Evolutionary conservation across 2,329 filamentous ascomycete species (phyloP), one percentile per base, ranked within the genome.

Genomic region (Pseudonectria buxi): DNA sequence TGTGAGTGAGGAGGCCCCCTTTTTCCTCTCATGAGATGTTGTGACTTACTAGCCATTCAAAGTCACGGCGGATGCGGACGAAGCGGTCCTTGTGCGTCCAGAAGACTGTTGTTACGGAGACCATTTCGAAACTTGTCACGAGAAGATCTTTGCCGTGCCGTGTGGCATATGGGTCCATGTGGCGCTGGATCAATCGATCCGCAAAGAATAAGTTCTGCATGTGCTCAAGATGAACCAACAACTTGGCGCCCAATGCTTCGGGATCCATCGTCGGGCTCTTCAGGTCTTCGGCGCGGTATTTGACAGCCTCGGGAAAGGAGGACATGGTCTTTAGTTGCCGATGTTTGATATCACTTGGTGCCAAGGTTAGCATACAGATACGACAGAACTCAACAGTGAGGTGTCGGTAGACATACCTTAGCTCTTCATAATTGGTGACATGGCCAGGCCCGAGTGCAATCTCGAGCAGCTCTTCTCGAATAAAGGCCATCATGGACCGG

Each of bases 401-500:
- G 7, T 15, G 11, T 3, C 3, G 14, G 1, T 9, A n/a, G 12
- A 32, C 52, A 10, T 34, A 57, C 54, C 44, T 31, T 2, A 57
- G 27, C 6, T 37, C 34, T 14, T 50, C 45, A 2, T 47, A 32
- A 2, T 43, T 47, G 1, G 39, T 30, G 2, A 44, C 39, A 4
- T 40, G 39, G 1, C 27, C 39, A 2, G 34, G 48, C 3, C 68
- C 68, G 0, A 78, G 54, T 0, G 74, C 73, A 14, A 79, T 61
- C 42, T 78, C 72, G 4, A 81, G 61, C 4, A 81, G 68, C 31
- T 81, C 75, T 41, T 81, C 76, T 3, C 71, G 63, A 7, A 80
- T 62, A 1, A 62, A 49, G 3, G 68, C 66, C 25, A 78, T 62
- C 10, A 66, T 59, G 2, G 63, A 61, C 29, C 68, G 66, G 0